phyloP scores from a whole-genome alignment of 306 rosid species.

The Aeschynomene evenia region DNA sequence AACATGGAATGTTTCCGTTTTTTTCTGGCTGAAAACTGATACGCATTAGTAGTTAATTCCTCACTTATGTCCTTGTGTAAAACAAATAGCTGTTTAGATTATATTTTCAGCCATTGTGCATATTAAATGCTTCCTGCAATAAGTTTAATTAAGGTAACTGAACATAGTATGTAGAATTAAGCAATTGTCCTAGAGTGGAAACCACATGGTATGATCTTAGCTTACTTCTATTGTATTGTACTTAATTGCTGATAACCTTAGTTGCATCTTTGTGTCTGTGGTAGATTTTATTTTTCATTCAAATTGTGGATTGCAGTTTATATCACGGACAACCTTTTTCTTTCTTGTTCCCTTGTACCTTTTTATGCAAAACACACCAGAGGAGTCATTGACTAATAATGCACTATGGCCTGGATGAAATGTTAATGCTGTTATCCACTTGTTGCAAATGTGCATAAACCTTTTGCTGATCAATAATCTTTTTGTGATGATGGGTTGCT shows the following conservation, averaged over 20 bases:
- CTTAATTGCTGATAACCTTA: neutral
- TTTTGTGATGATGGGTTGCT: neutral
- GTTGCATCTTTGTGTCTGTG: neutral
- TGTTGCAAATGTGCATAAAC: neutral
- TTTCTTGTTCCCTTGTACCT: too few relatives aligned
- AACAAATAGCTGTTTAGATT: neutral
- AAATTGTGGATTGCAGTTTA: neutral
- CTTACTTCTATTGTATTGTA: neutral
- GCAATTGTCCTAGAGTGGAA: neutral
- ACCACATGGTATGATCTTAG: neutral
- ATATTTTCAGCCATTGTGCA: neutral
- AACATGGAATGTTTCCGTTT: neutral
- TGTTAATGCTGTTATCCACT: neutral
- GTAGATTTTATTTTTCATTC: neutral
- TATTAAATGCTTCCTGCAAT: neutral
- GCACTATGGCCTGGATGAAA: neutral
- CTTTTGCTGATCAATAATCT: neutral
- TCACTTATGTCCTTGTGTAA: neutral
- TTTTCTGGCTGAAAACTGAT: conserved; percentile 1
- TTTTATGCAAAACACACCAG: neutral
- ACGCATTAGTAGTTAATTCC: neutral
- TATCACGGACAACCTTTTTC: neutral
- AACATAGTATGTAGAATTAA: neutral
- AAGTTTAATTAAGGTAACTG: neutral
- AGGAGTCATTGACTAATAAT: neutral